phyloP scores from a whole-genome alignment of 257 asterid genomes.

The Capsicum baccatum region DNA sequence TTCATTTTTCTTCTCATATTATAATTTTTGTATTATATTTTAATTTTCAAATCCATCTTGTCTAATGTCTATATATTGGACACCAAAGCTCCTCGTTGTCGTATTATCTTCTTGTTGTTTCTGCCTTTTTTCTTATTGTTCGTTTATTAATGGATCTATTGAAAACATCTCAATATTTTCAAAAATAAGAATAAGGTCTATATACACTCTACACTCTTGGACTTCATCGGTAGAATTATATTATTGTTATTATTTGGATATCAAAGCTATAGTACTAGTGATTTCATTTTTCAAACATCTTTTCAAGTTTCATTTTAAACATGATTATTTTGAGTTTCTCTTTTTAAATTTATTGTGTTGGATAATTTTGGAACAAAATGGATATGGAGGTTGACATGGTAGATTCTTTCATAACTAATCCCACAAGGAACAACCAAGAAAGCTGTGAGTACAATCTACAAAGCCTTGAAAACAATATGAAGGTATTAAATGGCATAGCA shows the following conservation, averaged over 20 bases:
- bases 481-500: background rate
- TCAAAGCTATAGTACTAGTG: background rate
- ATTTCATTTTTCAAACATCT: background rate
- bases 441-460: slow-evolving; percentile 13
- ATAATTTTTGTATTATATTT: background rate
- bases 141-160: background rate
- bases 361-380: background rate
- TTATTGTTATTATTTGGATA: background rate
- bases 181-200: background rate
- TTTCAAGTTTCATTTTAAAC: background rate
- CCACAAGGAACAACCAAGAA: slow-evolving; percentile 1
- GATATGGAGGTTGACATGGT: slow-evolving; percentile 27
- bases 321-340: background rate
- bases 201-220: background rate
- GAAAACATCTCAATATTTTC: background rate
- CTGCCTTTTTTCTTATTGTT: background rate
- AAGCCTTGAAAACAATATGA: slow-evolving; percentile 18
- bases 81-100: background rate
- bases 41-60: slow-evolving; percentile 20
- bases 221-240: background rate
- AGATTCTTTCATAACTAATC: background rate
- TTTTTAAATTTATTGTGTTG: background rate
- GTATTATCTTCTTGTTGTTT: background rate
- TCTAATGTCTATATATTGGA: background rate
- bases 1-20: background rate